These are phyloP conservation scores for Ustilago loliicola DNA, from an alignment of 1,284 basidiomycete genomes.

Conservation along the genomic window DNA sequence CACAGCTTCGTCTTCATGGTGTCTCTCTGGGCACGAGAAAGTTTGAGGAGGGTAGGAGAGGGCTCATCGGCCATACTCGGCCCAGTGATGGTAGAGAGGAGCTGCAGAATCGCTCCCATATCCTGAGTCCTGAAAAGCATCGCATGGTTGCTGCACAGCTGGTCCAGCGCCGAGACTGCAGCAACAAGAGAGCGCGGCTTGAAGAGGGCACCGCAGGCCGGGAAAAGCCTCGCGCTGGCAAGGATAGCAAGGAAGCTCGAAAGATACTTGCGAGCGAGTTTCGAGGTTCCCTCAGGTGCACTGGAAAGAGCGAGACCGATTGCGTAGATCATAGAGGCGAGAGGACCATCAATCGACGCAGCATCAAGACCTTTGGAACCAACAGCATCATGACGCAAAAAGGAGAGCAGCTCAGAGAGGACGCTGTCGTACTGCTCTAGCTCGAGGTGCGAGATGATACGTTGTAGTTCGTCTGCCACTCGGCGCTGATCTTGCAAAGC, in stretches of 20 bases:
- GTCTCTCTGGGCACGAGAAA: background rate
- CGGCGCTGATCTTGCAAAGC: slow-evolving; percentile 23
- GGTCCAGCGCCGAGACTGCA: slow-evolving; percentile 18
- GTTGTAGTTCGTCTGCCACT: slow-evolving; percentile 20
- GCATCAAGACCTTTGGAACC: background rate
- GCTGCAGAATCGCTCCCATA: slow-evolving; percentile 27
- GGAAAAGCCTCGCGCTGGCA: background rate
- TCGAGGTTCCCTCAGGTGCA: slow-evolving; percentile 49
- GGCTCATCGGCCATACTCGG: slow-evolving; percentile 35
- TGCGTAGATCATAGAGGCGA: slow-evolving; percentile 27
- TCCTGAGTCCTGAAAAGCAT: slow-evolving; percentile 45
- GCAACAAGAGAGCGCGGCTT: slow-evolving; percentile 17
- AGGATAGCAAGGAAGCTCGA: slow-evolving; percentile 35
- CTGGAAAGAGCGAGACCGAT: slow-evolving; percentile 38
- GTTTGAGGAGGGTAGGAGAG: background rate
- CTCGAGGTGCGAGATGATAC: slow-evolving; percentile 27
- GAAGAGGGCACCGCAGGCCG: background rate
- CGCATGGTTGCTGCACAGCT: slow-evolving; percentile 43
- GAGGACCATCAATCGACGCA: slow-evolving; percentile 10
- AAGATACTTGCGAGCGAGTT: slow-evolving; percentile 34
- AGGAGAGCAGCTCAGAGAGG: slow-evolving; percentile 15
- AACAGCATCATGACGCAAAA: slow-evolving; percentile 2
- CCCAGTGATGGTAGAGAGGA: slow-evolving; percentile 24
- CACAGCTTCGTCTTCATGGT: slow-evolving; percentile 25
- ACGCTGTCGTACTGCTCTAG: slow-evolving; percentile 16